Evolutionary conservation across 495 filamentous ascomycete genomes (phyloP).

Genomic region (Podospora pseudoanserina): DNA sequence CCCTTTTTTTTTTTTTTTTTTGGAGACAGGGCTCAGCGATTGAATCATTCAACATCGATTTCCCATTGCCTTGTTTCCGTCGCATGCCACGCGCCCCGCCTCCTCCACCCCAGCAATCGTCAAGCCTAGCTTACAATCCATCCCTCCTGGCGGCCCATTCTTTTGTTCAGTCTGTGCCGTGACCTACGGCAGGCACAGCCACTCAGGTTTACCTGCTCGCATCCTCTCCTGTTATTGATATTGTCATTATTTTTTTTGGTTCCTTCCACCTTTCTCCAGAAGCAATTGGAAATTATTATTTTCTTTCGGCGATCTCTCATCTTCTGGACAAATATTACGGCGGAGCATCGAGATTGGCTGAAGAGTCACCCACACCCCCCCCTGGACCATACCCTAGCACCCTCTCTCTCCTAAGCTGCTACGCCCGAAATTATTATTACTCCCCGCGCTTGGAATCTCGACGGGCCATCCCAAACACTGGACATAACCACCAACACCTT

Average conservation of each 20-base stretch:
- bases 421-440: conserved; percentile 38
- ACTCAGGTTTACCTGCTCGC: conserved; percentile 16
- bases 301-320: conserved; percentile 13
- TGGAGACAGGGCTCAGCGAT: background rate
- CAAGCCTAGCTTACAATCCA: background rate
- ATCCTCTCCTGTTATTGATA: conserved; percentile 14
- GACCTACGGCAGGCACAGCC: conserved; percentile 19
- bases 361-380: conserved; percentile 18
- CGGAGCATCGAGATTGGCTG: conserved; percentile 17
- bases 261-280: conserved; percentile 10
- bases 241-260: background rate
- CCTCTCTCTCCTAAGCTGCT: background rate
- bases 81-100: conserved; percentile 12
- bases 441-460: conserved; percentile 31
- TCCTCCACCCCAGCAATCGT: conserved; percentile 14
- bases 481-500: background rate
- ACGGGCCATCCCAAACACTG: conserved; percentile 10
- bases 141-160: conserved; percentile 6
- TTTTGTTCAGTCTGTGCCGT: conserved; percentile 18
- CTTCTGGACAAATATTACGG: conserved; percentile 5
- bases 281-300: conserved; percentile 24
- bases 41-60: conserved; percentile 2
- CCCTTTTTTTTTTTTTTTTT: conserved; percentile 18
- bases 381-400: conserved; percentile 24
- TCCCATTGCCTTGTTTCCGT: conserved; percentile 13